These are phyloP conservation scores for Malus hybrid DNA, from an alignment of 331 rosid genomes.

Conservation along the genomic window DNA sequence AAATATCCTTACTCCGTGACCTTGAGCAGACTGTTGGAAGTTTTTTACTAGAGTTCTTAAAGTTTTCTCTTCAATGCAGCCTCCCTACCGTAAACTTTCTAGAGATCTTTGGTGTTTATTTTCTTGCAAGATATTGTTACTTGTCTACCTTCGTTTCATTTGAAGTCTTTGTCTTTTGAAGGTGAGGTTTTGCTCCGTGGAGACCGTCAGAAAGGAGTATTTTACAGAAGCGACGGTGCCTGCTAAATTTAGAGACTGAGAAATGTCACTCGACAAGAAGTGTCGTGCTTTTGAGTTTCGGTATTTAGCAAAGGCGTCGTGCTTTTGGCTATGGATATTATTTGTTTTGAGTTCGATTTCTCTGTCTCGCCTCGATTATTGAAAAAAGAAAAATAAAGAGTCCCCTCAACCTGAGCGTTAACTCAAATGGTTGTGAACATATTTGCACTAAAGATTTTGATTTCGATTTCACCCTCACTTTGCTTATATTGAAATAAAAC, in stretches of 20 bases:
- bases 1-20: not conserved
- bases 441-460: too few species aligned
- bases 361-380: too few species aligned
- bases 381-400: too few species aligned
- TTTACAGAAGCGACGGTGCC: conserved; percentile 66
- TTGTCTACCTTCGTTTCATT: not conserved
- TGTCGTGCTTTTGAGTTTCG: too few species aligned
- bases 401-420: too few species aligned
- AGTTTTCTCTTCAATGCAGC: not conserved
- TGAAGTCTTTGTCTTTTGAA: conserved; percentile 19
- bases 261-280: not conserved
- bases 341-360: too few species aligned
- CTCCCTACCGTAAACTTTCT: not conserved
- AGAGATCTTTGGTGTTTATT: not conserved
- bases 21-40: not conserved
- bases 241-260: conserved; percentile 48
- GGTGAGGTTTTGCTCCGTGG: conserved; percentile 80
- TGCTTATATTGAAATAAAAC: too few species aligned
- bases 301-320: too few species aligned
- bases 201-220: conserved; percentile 62
- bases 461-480: too few species aligned
- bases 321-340: too few species aligned
- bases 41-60: not conserved
- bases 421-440: too few species aligned
- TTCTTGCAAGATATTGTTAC: not conserved